Conservation (phyloP, 805 yeast species). For the Spencermartinsiella europaea region DNA sequence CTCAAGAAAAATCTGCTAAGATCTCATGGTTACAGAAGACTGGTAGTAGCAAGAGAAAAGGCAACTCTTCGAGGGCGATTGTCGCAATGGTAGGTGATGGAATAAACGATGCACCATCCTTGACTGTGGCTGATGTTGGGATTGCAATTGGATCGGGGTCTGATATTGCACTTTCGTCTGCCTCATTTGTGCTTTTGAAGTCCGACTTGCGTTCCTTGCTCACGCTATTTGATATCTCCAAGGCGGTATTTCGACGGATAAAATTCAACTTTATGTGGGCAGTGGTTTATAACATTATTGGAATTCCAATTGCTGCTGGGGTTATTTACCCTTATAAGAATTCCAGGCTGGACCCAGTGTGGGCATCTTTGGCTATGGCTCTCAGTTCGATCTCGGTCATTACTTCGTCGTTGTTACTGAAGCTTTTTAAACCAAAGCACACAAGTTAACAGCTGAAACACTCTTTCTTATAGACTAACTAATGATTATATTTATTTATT, state of each 20-base stretch:
- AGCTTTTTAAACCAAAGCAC: slow-evolving; percentile 37
- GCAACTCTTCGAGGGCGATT: slow-evolving; percentile 29
- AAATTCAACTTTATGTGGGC: slow-evolving; percentile 87
- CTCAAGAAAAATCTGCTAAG: slow-evolving; percentile 63
- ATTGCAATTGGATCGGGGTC: slow-evolving; percentile 73
- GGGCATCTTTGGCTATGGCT: slow-evolving; percentile 93
- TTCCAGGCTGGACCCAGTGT: slow-evolving; percentile 69
- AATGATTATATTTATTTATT: too few relatives aligned
- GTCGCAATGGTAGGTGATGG: slow-evolving; percentile 86
- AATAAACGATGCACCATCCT: slow-evolving; percentile 77
- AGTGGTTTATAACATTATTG: slow-evolving; percentile 69
- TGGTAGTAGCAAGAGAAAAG: slow-evolving; percentile 24
- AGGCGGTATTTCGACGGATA: slow-evolving; percentile 64
- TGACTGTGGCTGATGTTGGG: slow-evolving; percentile 71
- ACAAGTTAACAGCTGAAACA: too few relatives aligned
- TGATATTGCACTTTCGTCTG: slow-evolving; percentile 67
- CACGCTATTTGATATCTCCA: slow-evolving; percentile 60
- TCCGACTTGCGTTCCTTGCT: slow-evolving; percentile 48
- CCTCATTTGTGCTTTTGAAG: slow-evolving; percentile 61
- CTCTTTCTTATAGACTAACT: too few relatives aligned
- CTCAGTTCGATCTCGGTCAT: slow-evolving; percentile 88
- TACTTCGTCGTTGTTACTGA: slow-evolving; percentile 65
- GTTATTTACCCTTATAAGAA: slow-evolving; percentile 73
- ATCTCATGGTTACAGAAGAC: slow-evolving; percentile 51
- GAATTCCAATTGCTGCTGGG: slow-evolving; percentile 95